These are phyloP conservation scores for Crotalaria pallida DNA, from an alignment of 306 rosid genomes.

Conservation along the genomic window DNA sequence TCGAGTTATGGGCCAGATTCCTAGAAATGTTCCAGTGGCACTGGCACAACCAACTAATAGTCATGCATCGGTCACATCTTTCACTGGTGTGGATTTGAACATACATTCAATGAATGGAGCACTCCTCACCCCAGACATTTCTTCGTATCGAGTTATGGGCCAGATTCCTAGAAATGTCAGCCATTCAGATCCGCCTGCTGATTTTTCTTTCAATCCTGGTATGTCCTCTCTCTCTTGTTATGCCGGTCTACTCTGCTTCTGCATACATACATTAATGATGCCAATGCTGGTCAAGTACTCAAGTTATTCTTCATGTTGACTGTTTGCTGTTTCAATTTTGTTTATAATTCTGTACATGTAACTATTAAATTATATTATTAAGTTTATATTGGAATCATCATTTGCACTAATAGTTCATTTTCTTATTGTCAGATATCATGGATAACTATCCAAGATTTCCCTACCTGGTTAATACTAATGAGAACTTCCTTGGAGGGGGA, in stretches of 20 bases:
- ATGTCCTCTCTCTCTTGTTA: neutral
- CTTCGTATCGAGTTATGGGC: slow-evolving; percentile 56
- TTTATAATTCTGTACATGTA: slow-evolving; percentile 14
- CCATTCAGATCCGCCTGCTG: slow-evolving; percentile 66
- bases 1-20: slow-evolving; percentile 61
- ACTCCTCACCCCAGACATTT: slow-evolving; percentile 50
- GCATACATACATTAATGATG: neutral
- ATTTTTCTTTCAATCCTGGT: slow-evolving; percentile 76
- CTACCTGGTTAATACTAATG: slow-evolving; percentile 52
- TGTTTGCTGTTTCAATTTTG: neutral
- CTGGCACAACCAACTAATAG: slow-evolving; percentile 61
- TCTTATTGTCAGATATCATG: slow-evolving; percentile 54
- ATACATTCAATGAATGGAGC: slow-evolving; percentile 53
- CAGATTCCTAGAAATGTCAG: slow-evolving; percentile 70
- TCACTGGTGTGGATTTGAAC: slow-evolving; percentile 44
- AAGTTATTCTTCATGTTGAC: neutral
- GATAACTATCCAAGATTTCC: slow-evolving; percentile 76
- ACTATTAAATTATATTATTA: neutral
- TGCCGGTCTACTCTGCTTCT: neutral
- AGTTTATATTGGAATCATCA: neutral
- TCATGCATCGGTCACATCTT: slow-evolving; percentile 57
- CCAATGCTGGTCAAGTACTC: neutral
- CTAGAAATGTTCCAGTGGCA: slow-evolving; percentile 61
- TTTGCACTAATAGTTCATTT: neutral
- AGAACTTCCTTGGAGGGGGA: slow-evolving; percentile 51